Evolutionary conservation across 129 eudicot species (phyloP).

Genomic region (Mikania micrantha): DNA sequence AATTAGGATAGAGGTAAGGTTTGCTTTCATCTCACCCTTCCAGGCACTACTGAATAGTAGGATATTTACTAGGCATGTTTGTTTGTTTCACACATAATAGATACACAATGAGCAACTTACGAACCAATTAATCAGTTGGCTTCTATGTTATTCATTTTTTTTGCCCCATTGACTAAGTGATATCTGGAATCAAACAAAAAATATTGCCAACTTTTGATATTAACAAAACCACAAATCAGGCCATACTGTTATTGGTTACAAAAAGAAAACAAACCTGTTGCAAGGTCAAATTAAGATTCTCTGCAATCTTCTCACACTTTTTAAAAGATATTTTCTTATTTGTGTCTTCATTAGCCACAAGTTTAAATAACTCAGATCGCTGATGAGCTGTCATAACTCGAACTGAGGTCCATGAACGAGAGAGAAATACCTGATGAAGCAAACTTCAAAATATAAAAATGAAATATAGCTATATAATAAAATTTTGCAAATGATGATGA

Average conservation of each 20-base stretch:
- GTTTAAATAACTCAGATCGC: slow-evolving; percentile 67
- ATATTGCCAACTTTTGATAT: not conserved
- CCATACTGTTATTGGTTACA: not conserved
- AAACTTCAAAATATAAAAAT: not conserved
- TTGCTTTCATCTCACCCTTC: no score
- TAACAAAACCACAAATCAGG: slow-evolving; percentile 12
- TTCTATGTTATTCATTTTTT: not conserved
- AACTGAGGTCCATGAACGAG: no score
- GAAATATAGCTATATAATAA: not conserved
- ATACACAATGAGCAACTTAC: not conserved
- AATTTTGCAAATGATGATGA: not conserved
- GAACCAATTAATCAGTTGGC: not conserved
- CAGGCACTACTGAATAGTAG: no score
- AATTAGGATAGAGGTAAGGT: no score
- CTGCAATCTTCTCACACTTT: no score
- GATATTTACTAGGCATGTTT: no score
- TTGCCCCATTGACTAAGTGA: not conserved
- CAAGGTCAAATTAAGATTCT: slow-evolving; percentile 65
- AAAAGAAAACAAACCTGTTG: slow-evolving; percentile 69
- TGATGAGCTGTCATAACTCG: no score
- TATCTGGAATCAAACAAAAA: not conserved
- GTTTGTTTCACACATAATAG: no score
- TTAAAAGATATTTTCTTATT: slow-evolving; percentile 54
- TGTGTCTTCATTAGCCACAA: slow-evolving; percentile 40
- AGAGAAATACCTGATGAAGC: no score